phyloP scores from a whole-genome alignment of 106 monocot species.

The Agapanthus africanus region DNA sequence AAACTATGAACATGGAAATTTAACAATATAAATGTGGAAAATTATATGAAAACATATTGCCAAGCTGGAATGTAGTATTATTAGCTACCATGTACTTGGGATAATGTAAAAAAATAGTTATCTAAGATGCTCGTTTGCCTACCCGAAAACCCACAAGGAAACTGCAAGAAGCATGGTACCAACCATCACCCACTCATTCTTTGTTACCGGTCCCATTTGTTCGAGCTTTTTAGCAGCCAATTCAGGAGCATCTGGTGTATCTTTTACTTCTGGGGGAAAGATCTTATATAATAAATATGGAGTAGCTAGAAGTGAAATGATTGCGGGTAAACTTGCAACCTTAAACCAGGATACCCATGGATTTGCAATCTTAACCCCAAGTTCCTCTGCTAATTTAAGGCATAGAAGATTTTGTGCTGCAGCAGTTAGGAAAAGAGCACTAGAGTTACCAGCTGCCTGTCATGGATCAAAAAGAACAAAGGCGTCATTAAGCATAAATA shows the following conservation, averaged over 20 bases:
- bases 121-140: neutral
- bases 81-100: neutral
- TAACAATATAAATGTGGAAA: neutral
- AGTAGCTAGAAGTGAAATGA: constrained; percentile 68
- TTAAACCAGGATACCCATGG: constrained; percentile 96
- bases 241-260: constrained; percentile 87
- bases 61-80: neutral
- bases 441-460: constrained; percentile 88
- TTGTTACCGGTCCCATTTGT: constrained; percentile 85
- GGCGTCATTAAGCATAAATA: constrained; percentile 11
- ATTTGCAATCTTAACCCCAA: constrained; percentile 71
- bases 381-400: constrained; percentile 87
- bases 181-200: constrained; percentile 83
- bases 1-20: neutral
- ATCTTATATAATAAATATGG: constrained; percentile 88
- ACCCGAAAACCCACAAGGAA: constrained; percentile 92
- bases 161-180: constrained; percentile 93
- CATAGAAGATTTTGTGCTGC: constrained; percentile 95
- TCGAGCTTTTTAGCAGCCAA: constrained; percentile 77
- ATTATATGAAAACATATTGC: neutral
- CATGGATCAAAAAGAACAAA: constrained; percentile 21
- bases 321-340: constrained; percentile 91
- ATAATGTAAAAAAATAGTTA: neutral
- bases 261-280: constrained; percentile 78
- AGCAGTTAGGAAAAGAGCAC: constrained; percentile 93